Percentiles rank a stretch among this genome's conserved stretches.
These are phyloP conservation scores for Xylaria sp. DNA, from an alignment of 2,329 filamentous ascomycete species.

Conservation along the genomic window DNA sequence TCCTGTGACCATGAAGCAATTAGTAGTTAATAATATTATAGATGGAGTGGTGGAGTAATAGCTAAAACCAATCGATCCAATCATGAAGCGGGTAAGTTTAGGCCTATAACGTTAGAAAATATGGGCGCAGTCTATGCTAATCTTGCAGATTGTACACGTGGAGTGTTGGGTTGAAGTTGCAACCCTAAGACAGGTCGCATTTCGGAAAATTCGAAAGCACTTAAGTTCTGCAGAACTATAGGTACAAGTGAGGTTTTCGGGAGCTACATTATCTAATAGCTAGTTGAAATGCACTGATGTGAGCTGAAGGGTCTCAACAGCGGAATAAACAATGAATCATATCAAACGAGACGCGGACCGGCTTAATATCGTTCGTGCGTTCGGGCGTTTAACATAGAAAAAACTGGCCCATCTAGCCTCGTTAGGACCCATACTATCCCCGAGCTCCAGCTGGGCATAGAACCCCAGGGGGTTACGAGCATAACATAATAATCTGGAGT, in stretches of 20 bases:
- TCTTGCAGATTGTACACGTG: constrained; percentile 1
- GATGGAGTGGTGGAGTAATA: not conserved
- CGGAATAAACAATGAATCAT: not conserved
- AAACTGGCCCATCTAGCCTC: not conserved
- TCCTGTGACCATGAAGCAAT: not conserved
- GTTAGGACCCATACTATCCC: not conserved
- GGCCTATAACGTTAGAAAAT: not conserved
- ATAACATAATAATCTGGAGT: not conserved
- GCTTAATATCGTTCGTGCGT: not conserved
- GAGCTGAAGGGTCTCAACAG: not conserved
- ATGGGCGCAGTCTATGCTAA: not conserved
- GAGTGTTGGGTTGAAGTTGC: not conserved
- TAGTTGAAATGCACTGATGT: not conserved
- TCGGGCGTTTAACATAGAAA: not conserved
- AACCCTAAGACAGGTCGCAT: not conserved
- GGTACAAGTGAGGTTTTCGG: not conserved
- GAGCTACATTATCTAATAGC: not conserved
- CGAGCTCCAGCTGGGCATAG: not conserved
- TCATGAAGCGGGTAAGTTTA: not conserved
- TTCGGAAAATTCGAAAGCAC: not conserved
- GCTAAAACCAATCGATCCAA: not conserved
- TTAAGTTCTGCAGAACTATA: not conserved
- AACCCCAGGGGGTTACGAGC: not conserved
- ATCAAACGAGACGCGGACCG: not conserved
- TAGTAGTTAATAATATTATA: not conserved